Evolutionary conservation across 495 filamentous ascomycete genomes (phyloP).

Genomic region (Penicillium robsamsonii): DNA sequence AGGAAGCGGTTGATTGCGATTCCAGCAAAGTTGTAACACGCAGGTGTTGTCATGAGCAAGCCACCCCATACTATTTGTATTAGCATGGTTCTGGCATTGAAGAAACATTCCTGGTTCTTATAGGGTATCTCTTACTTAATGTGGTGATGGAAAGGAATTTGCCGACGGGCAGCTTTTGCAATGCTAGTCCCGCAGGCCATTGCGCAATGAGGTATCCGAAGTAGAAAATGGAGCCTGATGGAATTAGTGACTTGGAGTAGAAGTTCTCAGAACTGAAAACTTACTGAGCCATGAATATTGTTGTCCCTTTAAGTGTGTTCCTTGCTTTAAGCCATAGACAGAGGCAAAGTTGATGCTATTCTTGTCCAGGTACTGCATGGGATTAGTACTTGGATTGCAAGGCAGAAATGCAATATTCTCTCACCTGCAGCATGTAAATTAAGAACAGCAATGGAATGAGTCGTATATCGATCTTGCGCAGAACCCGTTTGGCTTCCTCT

Average conservation of each 20-base stretch:
- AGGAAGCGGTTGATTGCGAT: conserved; percentile 49
- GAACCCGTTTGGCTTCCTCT: conserved; percentile 46
- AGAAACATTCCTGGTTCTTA: background rate
- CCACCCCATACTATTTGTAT: conserved; percentile 36
- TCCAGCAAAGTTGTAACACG: conserved; percentile 42
- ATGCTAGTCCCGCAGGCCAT: conserved; percentile 49
- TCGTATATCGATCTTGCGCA: conserved; percentile 54
- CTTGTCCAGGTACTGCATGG: conserved; percentile 58
- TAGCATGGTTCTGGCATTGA: background rate
- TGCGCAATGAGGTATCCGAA: conserved; percentile 54
- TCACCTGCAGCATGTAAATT: conserved; percentile 49
- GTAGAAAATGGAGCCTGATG: conserved; percentile 51
- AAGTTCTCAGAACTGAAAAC: background rate
- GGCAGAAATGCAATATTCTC: background rate
- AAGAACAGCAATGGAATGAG: conserved; percentile 56
- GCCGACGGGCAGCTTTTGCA: conserved; percentile 54
- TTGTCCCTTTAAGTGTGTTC: conserved; percentile 50
- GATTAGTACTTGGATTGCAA: conserved; percentile 6
- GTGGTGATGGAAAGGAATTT: conserved; percentile 47
- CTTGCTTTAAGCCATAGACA: conserved; percentile 55
- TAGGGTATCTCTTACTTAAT: conserved; percentile 21
- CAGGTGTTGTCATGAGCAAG: conserved; percentile 41
- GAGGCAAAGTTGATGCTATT: conserved; percentile 59
- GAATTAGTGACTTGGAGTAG: background rate
- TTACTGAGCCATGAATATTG: conserved; percentile 57